Base-by-base conservation (phyloP, 2,329 filamentous ascomycete species). In the Acrocalymma vagum region DNA sequence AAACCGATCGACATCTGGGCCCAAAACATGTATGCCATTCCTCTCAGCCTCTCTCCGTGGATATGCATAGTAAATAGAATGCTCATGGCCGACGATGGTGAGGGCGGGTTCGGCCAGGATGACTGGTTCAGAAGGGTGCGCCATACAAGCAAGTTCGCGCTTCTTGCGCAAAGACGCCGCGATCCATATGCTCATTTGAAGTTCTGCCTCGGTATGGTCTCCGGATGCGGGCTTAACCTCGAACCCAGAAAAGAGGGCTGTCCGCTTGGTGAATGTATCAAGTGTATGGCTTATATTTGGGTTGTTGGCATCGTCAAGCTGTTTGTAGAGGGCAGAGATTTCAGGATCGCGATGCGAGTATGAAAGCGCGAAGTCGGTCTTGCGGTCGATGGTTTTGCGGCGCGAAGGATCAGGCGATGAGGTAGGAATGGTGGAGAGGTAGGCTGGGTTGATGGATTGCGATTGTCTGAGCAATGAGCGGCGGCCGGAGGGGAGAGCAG, bases 131-230 rank as follows among this genome's bases (percentile, higher is more conserved):
- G 42, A 31, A 25, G 16, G 15, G 18, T 41, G 29, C 6, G 51
- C 36, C 6, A 29, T 29, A 27, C 29, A 31, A 26, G 48, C 47
- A 13, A 58, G 44, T 22, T 58, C 32, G 33, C 28, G 27, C 39
- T 55, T 58, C 27, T 58, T 58, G 21, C 51, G 54, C 29, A 55
- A 39, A 29, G 25, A 36, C 29, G 51, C 51, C 6, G 53, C 47
- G 6, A 53, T 53, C 42, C 44, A 51, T 42, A 58, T 46, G 29
- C 54, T 50, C 16, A 53, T 48, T 34, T 57, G 48, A 1, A 50
- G 37, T 25, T 54, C 47, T 11, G 47, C 47, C 25, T 53, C 42
- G 7, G 34, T 48, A 9, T 40, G 23, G 33, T 44, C 41, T 35
- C 53, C 47, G 15, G 26, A 46, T 14, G 38, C 37, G 8, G 53